Evolutionary conservation across 2,329 filamentous ascomycete species (phyloP).

Genomic region (Stagonosporopsis tanaceti): DNA sequence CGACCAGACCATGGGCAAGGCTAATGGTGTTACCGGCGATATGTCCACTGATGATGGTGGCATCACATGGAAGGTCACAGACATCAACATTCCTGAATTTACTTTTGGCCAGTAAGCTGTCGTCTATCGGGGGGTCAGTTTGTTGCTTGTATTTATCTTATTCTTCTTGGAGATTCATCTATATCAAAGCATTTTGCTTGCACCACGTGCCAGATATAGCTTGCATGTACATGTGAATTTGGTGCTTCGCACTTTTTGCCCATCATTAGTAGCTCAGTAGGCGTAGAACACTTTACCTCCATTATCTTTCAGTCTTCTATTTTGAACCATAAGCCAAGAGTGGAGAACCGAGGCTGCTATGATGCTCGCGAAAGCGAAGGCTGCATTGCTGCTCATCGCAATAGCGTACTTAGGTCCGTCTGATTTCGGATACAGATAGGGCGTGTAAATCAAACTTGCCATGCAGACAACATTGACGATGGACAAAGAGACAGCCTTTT

Average conservation of each 20-base stretch:
- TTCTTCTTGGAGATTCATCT: neutral
- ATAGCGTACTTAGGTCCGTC: conserved; percentile 35
- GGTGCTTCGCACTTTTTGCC: neutral
- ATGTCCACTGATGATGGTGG: conserved; percentile 53
- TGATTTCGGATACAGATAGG: conserved; percentile 49
- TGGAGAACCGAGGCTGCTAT: conserved; percentile 26
- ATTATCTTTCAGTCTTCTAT: conserved; percentile 19
- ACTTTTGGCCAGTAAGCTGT: conserved; percentile 22
- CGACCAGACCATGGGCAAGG: conserved; percentile 49
- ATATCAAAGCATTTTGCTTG: no score
- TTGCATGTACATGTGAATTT: no score
- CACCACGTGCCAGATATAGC: no score
- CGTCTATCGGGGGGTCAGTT: neutral
- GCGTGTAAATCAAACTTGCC: conserved; percentile 51
- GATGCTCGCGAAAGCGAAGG: conserved; percentile 27
- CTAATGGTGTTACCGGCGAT: conserved; percentile 52
- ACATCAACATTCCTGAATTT: conserved; percentile 42
- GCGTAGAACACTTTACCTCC: conserved; percentile 26
- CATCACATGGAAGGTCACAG: conserved; percentile 55
- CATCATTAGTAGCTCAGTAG: neutral
- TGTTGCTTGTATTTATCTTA: neutral
- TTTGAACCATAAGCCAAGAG: conserved; percentile 22
- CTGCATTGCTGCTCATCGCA: conserved; percentile 33
- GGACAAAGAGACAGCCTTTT: conserved; percentile 53
- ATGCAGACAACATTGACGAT: conserved; percentile 55